Evolutionary conservation across 2,329 filamentous ascomycete species (phyloP), one percentile per base, ranked within the genome.

Genomic region (Fusarium coffeatum): DNA sequence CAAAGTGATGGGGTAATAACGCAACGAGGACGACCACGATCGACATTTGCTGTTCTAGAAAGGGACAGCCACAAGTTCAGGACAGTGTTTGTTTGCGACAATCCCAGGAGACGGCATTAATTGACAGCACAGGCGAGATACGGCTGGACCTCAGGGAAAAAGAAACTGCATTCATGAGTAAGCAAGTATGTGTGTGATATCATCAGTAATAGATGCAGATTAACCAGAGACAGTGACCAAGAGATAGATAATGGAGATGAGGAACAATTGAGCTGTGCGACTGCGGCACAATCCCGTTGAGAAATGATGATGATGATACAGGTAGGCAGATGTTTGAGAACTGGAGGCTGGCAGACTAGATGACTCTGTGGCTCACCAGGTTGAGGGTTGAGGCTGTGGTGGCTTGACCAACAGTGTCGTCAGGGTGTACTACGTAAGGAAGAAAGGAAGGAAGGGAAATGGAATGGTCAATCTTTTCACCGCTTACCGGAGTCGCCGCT

Each of bases 391-490:
- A 72, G 61, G 60, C 55, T 65, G 50, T 67, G 58, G 57, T 68
- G 63, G 66, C 62, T 69, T 46, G 59, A 48, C 57, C 37, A 48
- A 37, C 34, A 37, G 34, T 37, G 34, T 37, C 34, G 34, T 37
- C 34, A 37, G 34, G 32, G 32, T 37, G 16, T 10, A 18, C 27
- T 32, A 32, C 7, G 56, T 22, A 48, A 46, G 13, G 46, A 59
- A 55, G 20, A 37, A 22, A 15, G 34, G 45, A 43, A 43, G n/a
- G 16, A 27, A 59, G 37, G 22, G 48, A 62, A 62, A 43, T 51
- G 66, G 62, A 70, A 72, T 66, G 68, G 66, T 48, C 20, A 67
- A 74, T 71, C 43, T 73, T 74, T 74, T 72, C 69, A 75, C 73
- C 71, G 68, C 71, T 68, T 55, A 25, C 64, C 50, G 48, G 71